Percentiles rank a stretch among this genome's conserved stretches.
Evolutionary conservation across 169 alveolate species (phyloP).

Genomic region (Hepatocystis sp.): DNA sequence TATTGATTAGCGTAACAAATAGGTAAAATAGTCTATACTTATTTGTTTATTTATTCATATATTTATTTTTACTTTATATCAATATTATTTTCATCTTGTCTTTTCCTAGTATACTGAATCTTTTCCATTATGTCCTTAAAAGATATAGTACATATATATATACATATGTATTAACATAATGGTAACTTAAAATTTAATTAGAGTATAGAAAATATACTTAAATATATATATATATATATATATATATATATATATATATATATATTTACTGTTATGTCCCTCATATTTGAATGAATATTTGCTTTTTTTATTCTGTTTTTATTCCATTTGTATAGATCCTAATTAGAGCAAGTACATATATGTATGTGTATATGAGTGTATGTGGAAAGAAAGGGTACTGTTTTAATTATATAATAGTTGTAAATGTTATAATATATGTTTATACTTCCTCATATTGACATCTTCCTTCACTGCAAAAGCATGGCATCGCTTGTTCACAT

Average conservation of each 20-base stretch:
- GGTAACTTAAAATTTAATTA: too few species aligned
- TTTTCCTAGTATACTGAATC: slow-evolving; percentile 32
- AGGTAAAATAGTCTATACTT: too few species aligned
- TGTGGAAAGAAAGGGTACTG: too few species aligned
- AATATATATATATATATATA: too few species aligned
- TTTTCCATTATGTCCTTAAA: slow-evolving; percentile 36
- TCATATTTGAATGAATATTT: slow-evolving; percentile 44
- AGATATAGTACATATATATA: not conserved
- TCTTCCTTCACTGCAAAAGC: slow-evolving; percentile 21
- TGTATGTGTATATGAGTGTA: too few species aligned
- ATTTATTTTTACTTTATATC: not conserved
- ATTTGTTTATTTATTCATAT: not conserved
- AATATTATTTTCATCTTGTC: slow-evolving; percentile 3
- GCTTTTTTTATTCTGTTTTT: slow-evolving; percentile 25
- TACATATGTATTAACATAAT: too few species aligned
- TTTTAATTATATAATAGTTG: too few species aligned
- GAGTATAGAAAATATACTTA: too few species aligned
- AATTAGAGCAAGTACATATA: not conserved
- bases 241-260: too few species aligned
- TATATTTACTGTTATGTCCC: slow-evolving; percentile 23
- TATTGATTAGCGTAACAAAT: too few species aligned
- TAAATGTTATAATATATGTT: too few species aligned
- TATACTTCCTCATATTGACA: slow-evolving; percentile 41
- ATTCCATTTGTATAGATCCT: slow-evolving; percentile 35
- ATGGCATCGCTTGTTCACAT: slow-evolving; percentile 51